Conservation (phyloP, 495 filamentous ascomycete genomes). For the Penicillium longicatenatum region DNA sequence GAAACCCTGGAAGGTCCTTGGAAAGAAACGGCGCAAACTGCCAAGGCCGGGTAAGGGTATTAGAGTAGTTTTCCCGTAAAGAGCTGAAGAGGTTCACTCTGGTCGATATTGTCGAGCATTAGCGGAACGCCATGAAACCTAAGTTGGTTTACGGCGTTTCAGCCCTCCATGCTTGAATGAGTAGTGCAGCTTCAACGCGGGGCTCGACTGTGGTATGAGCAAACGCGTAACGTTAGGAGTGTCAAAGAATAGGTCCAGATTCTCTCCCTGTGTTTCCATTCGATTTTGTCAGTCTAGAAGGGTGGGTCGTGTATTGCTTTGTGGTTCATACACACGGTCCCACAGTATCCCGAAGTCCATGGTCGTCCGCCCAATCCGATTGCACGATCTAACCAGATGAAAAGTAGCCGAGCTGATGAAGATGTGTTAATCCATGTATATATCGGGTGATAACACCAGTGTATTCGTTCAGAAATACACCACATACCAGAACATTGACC, state of each 20-base stretch:
- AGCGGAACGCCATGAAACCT: not conserved
- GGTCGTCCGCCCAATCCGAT: not conserved
- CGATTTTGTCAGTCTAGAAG: not conserved
- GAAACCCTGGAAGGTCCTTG: slow-evolving; percentile 15
- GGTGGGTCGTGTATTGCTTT: not conserved
- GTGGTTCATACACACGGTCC: not conserved
- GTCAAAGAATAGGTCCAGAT: not conserved
- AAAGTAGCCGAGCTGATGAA: slow-evolving; percentile 1
- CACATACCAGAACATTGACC: no score
- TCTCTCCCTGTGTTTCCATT: not conserved
- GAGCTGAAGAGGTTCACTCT: not conserved
- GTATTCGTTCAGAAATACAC: no score
- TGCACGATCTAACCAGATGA: not conserved
- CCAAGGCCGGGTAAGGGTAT: slow-evolving; percentile 8
- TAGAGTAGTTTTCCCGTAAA: not conserved
- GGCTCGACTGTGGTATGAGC: not conserved
- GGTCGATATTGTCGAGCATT: not conserved
- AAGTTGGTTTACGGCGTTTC: not conserved
- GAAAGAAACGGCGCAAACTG: slow-evolving; percentile 14
- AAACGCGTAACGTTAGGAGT: not conserved
- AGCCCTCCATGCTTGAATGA: not conserved
- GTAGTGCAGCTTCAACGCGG: not conserved
- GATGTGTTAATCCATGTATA: no score
- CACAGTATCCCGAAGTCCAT: not conserved
- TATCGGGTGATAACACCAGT: no score